phyloP scores from a whole-genome alignment of 2,329 filamentous ascomycete genomes.

The Phaeoacremonium minimum region DNA sequence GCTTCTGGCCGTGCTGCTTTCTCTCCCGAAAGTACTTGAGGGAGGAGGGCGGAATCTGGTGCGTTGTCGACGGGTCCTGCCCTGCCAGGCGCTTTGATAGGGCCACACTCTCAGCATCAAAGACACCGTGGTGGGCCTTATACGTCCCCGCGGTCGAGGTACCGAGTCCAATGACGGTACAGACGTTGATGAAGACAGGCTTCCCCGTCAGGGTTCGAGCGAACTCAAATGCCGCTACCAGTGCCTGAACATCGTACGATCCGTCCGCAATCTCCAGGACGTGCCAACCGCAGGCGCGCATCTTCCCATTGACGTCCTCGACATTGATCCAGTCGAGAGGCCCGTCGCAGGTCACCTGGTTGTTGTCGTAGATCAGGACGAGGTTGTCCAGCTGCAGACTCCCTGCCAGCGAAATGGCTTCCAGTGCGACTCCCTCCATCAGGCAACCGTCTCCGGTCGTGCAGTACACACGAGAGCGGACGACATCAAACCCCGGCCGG shows the following conservation, averaged over 20 bases:
- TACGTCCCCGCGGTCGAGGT: slow-evolving; percentile 44
- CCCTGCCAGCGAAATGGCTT: slow-evolving; percentile 52
- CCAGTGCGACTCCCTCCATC: slow-evolving; percentile 53
- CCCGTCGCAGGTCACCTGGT: slow-evolving; percentile 56
- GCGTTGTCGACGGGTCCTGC: slow-evolving; percentile 38
- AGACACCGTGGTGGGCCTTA: slow-evolving; percentile 53
- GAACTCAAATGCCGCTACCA: slow-evolving; percentile 39
- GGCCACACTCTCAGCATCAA: slow-evolving; percentile 47
- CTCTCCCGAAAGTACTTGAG: slow-evolving; percentile 44
- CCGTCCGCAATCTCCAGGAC: slow-evolving; percentile 51
- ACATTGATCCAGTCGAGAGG: slow-evolving; percentile 47
- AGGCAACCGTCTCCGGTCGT: slow-evolving; percentile 56
- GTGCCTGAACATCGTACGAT: slow-evolving; percentile 40
- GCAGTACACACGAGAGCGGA: slow-evolving; percentile 50
- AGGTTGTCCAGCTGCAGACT: slow-evolving; percentile 53
- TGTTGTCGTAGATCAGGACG: slow-evolving; percentile 56
- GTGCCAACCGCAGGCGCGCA: slow-evolving; percentile 52
- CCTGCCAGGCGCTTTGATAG: slow-evolving; percentile 43
- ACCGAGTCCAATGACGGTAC: slow-evolving; percentile 51
- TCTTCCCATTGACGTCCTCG: slow-evolving; percentile 54
- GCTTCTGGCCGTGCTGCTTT: slow-evolving; percentile 32
- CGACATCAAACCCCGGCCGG: slow-evolving; percentile 38
- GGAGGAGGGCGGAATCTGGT: slow-evolving; percentile 34
- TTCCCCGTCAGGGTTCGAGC: slow-evolving; percentile 39
- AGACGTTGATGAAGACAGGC: slow-evolving; percentile 54